Evolutionary conservation across 345 rosid species (phyloP), one percentile per base, ranked within the genome.

Genomic region (Populus davidiana): DNA sequence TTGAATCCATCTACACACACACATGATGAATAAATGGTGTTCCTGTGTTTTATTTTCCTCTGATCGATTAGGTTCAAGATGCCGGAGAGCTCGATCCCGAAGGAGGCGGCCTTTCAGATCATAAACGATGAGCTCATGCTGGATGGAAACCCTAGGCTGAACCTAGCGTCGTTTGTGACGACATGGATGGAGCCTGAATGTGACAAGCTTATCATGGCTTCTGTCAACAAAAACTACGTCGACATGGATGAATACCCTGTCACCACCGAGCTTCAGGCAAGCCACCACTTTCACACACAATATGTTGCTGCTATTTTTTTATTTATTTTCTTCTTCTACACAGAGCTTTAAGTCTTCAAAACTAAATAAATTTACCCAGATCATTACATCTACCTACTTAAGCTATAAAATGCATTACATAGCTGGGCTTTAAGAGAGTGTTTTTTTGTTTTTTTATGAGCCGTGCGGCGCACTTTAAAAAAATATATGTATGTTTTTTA

Each of bases 131-230:
- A 81, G 81, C 81, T 81, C 8, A 81, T 81, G 84, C 23, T 81
- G 50, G 84, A 81, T n/a, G 84, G 84, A 1, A 81, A 81, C 41
- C 84, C 84, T 6, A 74, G 81, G 69, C 79, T 81, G n/a, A 81
- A 81, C 65, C 75, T 81, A 13, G 84, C 84, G 1, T 81, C 84
- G 0, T 81, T 81, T 47, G 84, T 81, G 69, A 81, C 84, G 21
- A 81, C 84, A 3, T 81, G 84, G 84, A 81, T 81, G 84, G 81
- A 81, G 74, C 81, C 84, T 6, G 84, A 81, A 50, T 81, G 84
- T 35, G 81, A 81, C 66, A 81, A 81, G 78, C 84, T 81, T 21
- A 78, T 81, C 8, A 78, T 81, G 81, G 71, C 75, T 39, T n/a
- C 75, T 29, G 70, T 81, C 49, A 81, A 81, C 75, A 81, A 81